These are phyloP conservation scores for Saccharomyces hybrid DNA, from an alignment of 1,139 yeast species.

Conservation along the genomic window DNA sequence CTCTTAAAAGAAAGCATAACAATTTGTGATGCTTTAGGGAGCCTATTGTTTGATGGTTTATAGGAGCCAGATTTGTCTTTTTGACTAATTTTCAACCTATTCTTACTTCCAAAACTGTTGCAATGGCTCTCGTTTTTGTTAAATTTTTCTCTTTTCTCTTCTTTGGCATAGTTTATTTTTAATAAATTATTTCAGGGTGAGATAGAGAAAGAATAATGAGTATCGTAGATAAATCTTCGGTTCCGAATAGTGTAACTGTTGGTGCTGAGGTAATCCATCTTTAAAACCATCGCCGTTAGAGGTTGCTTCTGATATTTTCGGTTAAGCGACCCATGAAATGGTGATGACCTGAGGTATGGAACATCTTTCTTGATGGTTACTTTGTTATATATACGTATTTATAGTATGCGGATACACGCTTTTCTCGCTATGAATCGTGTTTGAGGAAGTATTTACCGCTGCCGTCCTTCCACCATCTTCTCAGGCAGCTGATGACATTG, in stretches of 20 bases:
- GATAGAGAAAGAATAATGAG: neutral
- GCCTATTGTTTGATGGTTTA: neutral
- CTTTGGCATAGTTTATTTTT: neutral
- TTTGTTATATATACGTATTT: neutral
- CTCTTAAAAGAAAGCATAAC: neutral
- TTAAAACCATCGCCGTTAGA: conserved; percentile 91
- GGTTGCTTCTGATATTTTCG: conserved; percentile 49
- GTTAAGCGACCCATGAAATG: conserved; percentile 71
- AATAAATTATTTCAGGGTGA: neutral
- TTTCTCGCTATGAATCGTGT: conserved; percentile 3
- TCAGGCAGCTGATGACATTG: conserved; percentile 60
- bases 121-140: neutral
- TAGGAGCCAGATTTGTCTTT: neutral
- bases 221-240: conserved; percentile 7
- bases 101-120: neutral
- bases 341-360: conserved; percentile 87
- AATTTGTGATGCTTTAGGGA: neutral
- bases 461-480: conserved; percentile 82
- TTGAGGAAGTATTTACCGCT: conserved; percentile 35
- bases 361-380: conserved; percentile 36
- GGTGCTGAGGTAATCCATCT: conserved; percentile 37
- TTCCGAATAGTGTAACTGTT: conserved; percentile 1
- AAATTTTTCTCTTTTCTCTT: neutral
- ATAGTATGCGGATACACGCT: neutral
- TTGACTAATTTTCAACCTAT: neutral